Evolutionary conservation across 441 rosid species (phyloP).

Genomic region (Pelargonium cotyledonis): DNA sequence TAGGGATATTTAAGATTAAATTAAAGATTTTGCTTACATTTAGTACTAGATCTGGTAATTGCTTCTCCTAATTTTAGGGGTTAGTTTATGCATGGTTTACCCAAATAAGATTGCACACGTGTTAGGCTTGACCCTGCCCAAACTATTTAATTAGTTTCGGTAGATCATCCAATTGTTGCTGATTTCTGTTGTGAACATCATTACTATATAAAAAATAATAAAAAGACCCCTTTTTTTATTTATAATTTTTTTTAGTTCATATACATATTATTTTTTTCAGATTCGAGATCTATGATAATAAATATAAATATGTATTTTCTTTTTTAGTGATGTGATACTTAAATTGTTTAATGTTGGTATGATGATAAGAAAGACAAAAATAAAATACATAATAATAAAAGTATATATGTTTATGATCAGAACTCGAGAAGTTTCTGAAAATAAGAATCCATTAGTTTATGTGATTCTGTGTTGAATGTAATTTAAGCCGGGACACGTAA

Average conservation of each 20-base stretch:
- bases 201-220: too few species aligned
- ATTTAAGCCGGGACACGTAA: too few species aligned
- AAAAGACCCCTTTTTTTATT: background rate
- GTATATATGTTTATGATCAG: too few species aligned
- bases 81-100: conserved; percentile 28
- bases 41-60: conserved; percentile 19
- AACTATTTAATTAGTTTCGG: background rate
- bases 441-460: too few species aligned
- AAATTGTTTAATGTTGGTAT: too few species aligned
- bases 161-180: conserved; percentile 11
- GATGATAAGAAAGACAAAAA: too few species aligned
- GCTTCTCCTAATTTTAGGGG: conserved; percentile 22
- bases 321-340: too few species aligned
- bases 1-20: conserved; percentile 4
- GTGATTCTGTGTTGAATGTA: too few species aligned
- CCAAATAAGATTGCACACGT: conserved; percentile 25
- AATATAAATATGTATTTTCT: too few species aligned
- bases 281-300: background rate
- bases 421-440: too few species aligned
- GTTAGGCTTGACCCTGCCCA: conserved; percentile 21
- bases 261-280: background rate
- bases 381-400: too few species aligned
- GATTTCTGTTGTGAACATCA: conserved; percentile 7
- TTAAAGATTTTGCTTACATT: conserved; percentile 15
- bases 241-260: too few species aligned